phyloP scores from a whole-genome alignment of 192 early-diverging fungal species.

The Coemansia sp. region DNA sequence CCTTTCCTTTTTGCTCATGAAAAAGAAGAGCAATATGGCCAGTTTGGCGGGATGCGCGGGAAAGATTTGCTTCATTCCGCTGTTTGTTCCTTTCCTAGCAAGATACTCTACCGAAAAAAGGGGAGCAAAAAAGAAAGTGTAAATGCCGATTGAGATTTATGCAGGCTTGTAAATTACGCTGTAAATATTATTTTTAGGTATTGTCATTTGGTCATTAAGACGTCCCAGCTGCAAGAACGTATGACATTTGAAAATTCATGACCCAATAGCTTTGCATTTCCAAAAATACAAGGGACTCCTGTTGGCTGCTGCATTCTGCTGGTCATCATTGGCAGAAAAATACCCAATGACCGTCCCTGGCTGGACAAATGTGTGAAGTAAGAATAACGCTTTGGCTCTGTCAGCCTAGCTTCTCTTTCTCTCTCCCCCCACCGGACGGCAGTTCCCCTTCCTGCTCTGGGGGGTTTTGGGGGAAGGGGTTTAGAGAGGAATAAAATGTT shows the following conservation, averaged over 20 bases:
- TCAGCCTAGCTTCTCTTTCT: no score
- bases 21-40: not conserved
- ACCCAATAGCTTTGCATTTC: not conserved
- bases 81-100: not conserved
- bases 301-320: slow-evolving; percentile 1
- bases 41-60: not conserved
- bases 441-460: no score
- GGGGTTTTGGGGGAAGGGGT: no score
- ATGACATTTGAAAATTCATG: slow-evolving; percentile 9
- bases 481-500: no score
- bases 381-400: no score
- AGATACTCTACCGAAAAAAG: no score
- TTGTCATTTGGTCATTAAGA: not conserved
- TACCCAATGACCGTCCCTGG: not conserved
- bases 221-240: not conserved
- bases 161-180: no score
- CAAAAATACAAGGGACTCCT: slow-evolving; percentile 7
- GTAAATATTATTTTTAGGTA: no score
- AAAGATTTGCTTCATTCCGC: slow-evolving; percentile 12
- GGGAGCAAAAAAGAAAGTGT: no score
- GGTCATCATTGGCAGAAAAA: not conserved
- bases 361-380: not conserved
- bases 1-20: not conserved
- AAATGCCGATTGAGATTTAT: no score
- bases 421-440: no score